phyloP scores from a whole-genome alignment of 2,329 filamentous ascomycete species.

The Aureobasidium pullulans region DNA sequence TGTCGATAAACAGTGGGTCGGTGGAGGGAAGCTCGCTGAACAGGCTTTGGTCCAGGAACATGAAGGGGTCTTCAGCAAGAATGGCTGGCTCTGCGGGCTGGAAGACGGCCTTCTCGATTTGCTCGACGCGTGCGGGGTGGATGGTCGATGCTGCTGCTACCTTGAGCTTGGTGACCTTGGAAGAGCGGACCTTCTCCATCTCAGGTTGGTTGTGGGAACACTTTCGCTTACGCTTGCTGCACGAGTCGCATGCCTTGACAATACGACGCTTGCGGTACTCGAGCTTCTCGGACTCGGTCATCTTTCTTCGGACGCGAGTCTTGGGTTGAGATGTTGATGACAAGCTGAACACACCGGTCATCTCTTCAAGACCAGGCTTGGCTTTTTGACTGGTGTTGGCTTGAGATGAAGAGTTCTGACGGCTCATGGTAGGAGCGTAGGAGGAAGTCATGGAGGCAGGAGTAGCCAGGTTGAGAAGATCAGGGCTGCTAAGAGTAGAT shows the following conservation, averaged over 20 bases:
- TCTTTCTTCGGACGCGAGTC: slow-evolving; percentile 29
- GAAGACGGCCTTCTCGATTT: neutral
- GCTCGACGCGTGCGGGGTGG: neutral
- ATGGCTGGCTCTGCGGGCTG: neutral
- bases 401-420: slow-evolving; percentile 4
- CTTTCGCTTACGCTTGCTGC: slow-evolving; percentile 30
- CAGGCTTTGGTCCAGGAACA: slow-evolving; percentile 7
- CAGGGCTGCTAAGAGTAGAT: slow-evolving; percentile 27
- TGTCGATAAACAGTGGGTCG: slow-evolving; percentile 19
- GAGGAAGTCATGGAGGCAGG: slow-evolving; percentile 24
- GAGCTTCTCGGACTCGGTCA: slow-evolving; percentile 31
- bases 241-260: slow-evolving; percentile 31
- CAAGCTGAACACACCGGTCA: slow-evolving; percentile 32
- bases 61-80: slow-evolving; percentile 12
- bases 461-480: slow-evolving; percentile 23
- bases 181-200: slow-evolving; percentile 21
- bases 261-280: slow-evolving; percentile 32
- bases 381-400: neutral
- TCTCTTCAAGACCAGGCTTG: slow-evolving; percentile 26
- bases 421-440: slow-evolving; percentile 8
- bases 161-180: slow-evolving; percentile 16
- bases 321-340: slow-evolving; percentile 27
- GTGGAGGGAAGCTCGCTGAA: slow-evolving; percentile 14
- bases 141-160: neutral
- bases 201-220: slow-evolving; percentile 19